Conservation (phyloP, 805 yeast species). For the Candida argentea region DNA sequence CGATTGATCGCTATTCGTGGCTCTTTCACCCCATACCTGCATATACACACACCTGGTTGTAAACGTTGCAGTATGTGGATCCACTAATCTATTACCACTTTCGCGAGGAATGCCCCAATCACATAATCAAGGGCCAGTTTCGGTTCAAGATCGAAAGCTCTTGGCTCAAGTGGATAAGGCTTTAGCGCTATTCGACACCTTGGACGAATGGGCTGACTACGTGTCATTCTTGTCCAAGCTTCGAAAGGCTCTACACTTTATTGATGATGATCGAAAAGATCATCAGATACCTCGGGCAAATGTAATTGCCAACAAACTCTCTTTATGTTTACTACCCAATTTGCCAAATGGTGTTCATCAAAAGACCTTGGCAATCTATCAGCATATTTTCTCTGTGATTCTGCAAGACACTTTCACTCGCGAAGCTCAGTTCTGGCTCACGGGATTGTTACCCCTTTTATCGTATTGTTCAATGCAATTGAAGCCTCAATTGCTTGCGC, state of each 20-base stretch:
- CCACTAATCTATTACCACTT: too few relatives aligned
- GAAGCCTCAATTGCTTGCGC: constrained; percentile 61
- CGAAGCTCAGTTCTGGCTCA: constrained; percentile 71
- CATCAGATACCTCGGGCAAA: constrained; percentile 55
- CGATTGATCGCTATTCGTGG: too few relatives aligned
- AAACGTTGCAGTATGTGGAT: too few relatives aligned
- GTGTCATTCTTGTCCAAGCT: constrained; percentile 79
- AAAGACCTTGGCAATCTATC: constrained; percentile 73
- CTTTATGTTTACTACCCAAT: constrained; percentile 69
- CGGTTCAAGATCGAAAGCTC: constrained; percentile 63
- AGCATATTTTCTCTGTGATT: constrained; percentile 53
- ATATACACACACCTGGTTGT: too few relatives aligned
- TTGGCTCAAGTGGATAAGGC: constrained; percentile 63
- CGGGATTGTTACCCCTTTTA: constrained; percentile 85
- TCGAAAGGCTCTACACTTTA: constrained; percentile 50
- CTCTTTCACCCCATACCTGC: too few relatives aligned
- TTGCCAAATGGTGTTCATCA: constrained; percentile 95
- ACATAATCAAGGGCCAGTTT: too few relatives aligned
- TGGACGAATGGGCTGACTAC: constrained; percentile 97
- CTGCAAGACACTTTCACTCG: constrained; percentile 44
- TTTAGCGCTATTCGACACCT: constrained; percentile 62
- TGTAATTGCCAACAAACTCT: constrained; percentile 58
- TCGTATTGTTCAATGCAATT: constrained; percentile 84
- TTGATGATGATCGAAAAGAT: constrained; percentile 12
- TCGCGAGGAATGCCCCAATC: too few relatives aligned